Conservation (phyloP, 148 eudicot genomes). For the Fagopyrum esculentum region DNA sequence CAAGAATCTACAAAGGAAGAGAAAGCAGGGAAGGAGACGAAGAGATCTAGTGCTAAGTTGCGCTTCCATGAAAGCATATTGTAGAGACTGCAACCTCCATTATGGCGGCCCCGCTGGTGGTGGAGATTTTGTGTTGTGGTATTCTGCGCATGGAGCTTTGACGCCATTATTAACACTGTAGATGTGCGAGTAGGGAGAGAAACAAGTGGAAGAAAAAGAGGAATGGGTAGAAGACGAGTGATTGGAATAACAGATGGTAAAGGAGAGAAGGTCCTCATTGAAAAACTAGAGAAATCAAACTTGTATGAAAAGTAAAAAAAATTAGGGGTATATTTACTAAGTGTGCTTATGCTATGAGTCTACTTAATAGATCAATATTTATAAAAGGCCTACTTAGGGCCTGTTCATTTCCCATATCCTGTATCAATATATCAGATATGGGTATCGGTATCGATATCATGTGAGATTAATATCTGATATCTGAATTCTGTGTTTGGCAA, state of each 20-base stretch:
- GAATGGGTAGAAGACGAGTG: conserved; percentile 1
- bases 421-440: too few relatives aligned
- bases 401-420: too few relatives aligned
- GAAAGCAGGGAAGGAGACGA: conserved; percentile 15
- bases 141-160: conserved; percentile 41
- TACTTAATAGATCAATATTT: too few relatives aligned
- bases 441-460: too few relatives aligned
- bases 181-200: background rate
- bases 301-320: too few relatives aligned
- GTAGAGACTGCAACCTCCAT: conserved; percentile 14
- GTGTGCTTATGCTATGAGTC: too few relatives aligned
- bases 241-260: conserved; percentile 23
- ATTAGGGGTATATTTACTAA: too few relatives aligned
- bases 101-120: conserved; percentile 15
- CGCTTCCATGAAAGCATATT: conserved; percentile 41
- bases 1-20: conserved; percentile 26
- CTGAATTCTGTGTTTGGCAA: too few relatives aligned
- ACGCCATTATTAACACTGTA: conserved; percentile 34
- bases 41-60: conserved; percentile 23
- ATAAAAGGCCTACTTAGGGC: too few relatives aligned
- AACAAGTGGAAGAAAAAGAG: conserved; percentile 5
- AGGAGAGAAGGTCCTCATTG: too few relatives aligned
- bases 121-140: conserved; percentile 34
- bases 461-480: too few relatives aligned
- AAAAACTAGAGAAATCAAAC: too few relatives aligned